phyloP scores from a whole-genome alignment of 2,329 filamentous ascomycete genomes.

The Cadophora sp. region DNA sequence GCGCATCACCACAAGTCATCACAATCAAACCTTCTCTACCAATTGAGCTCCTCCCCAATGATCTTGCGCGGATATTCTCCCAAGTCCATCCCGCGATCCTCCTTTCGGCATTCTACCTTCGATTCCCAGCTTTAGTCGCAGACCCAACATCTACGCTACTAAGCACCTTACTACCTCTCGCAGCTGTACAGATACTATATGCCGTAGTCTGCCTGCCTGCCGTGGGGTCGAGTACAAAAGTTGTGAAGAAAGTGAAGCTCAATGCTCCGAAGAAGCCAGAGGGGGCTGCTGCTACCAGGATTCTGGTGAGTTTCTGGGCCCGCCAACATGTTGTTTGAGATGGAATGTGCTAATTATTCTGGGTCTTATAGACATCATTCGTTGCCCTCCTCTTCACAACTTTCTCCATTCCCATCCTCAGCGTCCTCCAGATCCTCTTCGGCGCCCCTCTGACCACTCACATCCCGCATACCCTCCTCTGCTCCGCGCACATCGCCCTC shows the following conservation, averaged over 20 bases:
- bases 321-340: neutral
- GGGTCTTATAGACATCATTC: conserved; percentile 65
- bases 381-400: conserved; percentile 66
- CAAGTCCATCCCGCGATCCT: conserved; percentile 73
- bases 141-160: conserved; percentile 72
- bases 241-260: conserved; percentile 57
- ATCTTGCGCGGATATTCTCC: conserved; percentile 60
- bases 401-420: conserved; percentile 59
- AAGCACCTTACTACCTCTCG: conserved; percentile 66
- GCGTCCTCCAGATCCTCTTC: conserved; percentile 75
- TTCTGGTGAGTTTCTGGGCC: conserved; percentile 2
- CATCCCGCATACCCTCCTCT: conserved; percentile 77
- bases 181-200: conserved; percentile 68
- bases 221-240: conserved; percentile 56
- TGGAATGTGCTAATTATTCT: neutral
- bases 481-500: conserved; percentile 80
- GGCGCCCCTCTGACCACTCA: conserved; percentile 90
- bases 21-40: conserved; percentile 38
- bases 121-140: conserved; percentile 71
- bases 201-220: conserved; percentile 68
- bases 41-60: conserved; percentile 43
- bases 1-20: conserved; percentile 23
- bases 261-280: conserved; percentile 61
- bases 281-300: conserved; percentile 18
- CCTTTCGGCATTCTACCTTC: conserved; percentile 65